phyloP scores from a whole-genome alignment of 192 early-diverging fungal genomes.

The Piromyces finnis region DNA sequence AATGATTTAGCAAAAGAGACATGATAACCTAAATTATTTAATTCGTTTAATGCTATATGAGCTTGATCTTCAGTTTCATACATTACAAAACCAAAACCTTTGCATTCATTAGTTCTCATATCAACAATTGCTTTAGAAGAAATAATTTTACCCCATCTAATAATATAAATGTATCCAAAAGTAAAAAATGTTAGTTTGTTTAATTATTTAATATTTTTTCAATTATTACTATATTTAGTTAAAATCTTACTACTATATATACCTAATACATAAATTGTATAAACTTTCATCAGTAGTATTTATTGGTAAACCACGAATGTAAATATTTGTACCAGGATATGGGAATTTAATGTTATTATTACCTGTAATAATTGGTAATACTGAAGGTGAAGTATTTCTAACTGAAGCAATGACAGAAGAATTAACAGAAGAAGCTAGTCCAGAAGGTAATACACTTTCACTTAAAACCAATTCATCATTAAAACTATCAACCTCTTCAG shows the following conservation, averaged over 20 bases:
- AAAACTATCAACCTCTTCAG: neutral
- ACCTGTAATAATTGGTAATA: neutral
- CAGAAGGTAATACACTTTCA: neutral
- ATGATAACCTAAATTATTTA: conserved; percentile 44
- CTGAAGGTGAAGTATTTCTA: neutral
- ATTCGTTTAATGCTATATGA: conserved; percentile 41
- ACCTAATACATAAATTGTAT: conserved; percentile 25
- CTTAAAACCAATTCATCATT: neutral
- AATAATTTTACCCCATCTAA: conserved; percentile 32
- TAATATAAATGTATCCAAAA: no score
- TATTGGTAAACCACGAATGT: conserved; percentile 52
- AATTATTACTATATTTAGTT: no score
- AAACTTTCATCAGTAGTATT: conserved; percentile 50
- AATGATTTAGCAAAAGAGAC: conserved; percentile 44
- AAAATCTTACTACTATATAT: no score
- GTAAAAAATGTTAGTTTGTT: no score
- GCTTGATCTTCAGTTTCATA: conserved; percentile 54
- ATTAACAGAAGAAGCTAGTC: neutral
- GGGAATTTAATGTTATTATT: neutral
- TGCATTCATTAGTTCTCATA: conserved; percentile 58
- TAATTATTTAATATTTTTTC: no score
- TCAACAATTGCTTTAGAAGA: conserved; percentile 74
- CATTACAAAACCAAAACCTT: conserved; percentile 80
- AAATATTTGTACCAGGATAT: conserved; percentile 39
- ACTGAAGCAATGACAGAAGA: neutral